Evolutionary conservation across 2,329 filamentous ascomycete species (phyloP).

Genomic region (Tolypocladium endophyticum): DNA sequence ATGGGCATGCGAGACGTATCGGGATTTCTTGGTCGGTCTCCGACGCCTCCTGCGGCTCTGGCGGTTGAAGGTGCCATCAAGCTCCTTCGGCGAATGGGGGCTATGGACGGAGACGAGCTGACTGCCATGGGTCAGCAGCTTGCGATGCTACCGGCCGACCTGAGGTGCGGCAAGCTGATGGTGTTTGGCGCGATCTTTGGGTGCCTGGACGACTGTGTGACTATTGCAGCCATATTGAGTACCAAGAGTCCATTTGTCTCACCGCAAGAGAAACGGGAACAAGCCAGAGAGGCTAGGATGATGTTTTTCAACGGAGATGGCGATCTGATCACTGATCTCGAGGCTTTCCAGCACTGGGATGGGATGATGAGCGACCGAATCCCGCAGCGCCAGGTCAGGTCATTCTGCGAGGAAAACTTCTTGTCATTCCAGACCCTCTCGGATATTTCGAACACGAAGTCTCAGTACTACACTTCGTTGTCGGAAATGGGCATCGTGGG

Average conservation of each 20-base stretch:
- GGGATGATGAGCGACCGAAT: constrained; percentile 48
- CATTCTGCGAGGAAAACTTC: constrained; percentile 80
- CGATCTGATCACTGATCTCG: constrained; percentile 78
- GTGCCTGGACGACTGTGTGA: constrained; percentile 79
- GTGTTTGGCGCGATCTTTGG: constrained; percentile 91
- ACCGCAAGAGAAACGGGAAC: constrained; percentile 71
- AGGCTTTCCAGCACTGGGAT: constrained; percentile 76
- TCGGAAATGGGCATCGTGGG: constrained; percentile 74
- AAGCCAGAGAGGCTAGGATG: constrained; percentile 65
- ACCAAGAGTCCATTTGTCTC: constrained; percentile 78
- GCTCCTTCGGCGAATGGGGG: constrained; percentile 75
- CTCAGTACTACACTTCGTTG: constrained; percentile 77
- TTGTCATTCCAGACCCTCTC: constrained; percentile 73
- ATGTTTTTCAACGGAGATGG: constrained; percentile 70
- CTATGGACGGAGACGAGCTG: constrained; percentile 73
- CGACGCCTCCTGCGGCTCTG: constrained; percentile 76
- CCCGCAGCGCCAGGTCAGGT: constrained; percentile 52
- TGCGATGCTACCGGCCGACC: constrained; percentile 88
- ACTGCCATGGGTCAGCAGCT: constrained; percentile 87
- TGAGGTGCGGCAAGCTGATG: constrained; percentile 89
- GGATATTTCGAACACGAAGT: constrained; percentile 78
- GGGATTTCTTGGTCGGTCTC: constrained; percentile 70
- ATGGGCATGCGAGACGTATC: constrained; percentile 84
- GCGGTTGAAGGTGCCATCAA: constrained; percentile 80
- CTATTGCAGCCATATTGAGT: constrained; percentile 86